These are phyloP conservation scores for Epichloe scottii DNA, from an alignment of 2,329 filamentous ascomycete species.

Conservation along the genomic window DNA sequence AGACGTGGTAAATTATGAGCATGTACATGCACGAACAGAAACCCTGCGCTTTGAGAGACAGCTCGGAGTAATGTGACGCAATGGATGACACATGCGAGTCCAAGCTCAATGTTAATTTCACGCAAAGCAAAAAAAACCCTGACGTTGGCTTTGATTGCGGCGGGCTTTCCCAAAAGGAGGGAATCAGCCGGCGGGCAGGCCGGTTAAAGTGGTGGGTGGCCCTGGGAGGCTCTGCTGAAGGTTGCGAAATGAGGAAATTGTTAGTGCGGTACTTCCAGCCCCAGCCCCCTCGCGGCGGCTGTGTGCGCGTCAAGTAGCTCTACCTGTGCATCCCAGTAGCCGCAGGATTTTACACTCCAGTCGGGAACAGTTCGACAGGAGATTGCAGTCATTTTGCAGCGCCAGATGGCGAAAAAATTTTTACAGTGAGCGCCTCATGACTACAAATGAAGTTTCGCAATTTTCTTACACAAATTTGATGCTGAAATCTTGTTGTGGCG, in stretches of 20 bases:
- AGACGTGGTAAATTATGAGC: too few relatives aligned
- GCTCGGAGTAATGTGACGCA: neutral
- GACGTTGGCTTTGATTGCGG: neutral
- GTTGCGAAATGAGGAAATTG: slow-evolving; percentile 19
- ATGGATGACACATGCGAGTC: neutral
- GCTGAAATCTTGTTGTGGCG: neutral
- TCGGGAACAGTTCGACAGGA: neutral
- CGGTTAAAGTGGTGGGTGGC: too few relatives aligned
- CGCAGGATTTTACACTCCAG: slow-evolving; percentile 18
- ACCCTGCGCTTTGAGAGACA: neutral
- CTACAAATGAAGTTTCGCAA: neutral
- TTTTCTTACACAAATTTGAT: neutral
- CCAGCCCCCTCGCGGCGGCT: slow-evolving; percentile 11
- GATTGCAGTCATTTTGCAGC: neutral
- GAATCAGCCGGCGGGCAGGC: too few relatives aligned
- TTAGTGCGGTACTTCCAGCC: slow-evolving; percentile 25
- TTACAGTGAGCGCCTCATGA: too few relatives aligned
- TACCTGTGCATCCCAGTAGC: slow-evolving; percentile 17
- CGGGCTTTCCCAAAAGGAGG: neutral
- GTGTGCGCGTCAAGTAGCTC: slow-evolving; percentile 15
- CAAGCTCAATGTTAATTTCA: neutral
- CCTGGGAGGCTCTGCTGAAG: slow-evolving; percentile 1
- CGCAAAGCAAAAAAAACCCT: too few relatives aligned
- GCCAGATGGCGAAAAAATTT: neutral
- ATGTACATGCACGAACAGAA: neutral